Percentiles rank a stretch among this genome's conserved stretches.
These are phyloP conservation scores for Zygosaccharomyces lentus DNA, from an alignment of 805 yeast genomes.

Conservation along the genomic window DNA sequence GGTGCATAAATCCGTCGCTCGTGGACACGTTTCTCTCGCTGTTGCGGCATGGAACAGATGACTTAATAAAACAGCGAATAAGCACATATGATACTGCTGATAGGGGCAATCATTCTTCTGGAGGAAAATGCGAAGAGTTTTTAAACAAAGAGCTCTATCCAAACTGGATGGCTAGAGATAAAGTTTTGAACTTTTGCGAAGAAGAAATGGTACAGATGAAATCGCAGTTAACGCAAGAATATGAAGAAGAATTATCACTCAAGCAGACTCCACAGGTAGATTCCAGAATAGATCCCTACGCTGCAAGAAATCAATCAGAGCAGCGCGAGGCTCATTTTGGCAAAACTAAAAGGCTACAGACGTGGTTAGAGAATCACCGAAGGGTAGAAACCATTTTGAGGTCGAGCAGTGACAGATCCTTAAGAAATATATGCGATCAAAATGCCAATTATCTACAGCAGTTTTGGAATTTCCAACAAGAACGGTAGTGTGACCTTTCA, in stretches of 20 bases:
- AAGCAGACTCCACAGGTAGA: constrained; percentile 23
- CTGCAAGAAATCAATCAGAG: constrained; percentile 38
- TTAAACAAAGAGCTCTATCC: constrained; percentile 39
- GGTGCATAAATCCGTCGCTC: constrained; percentile 31
- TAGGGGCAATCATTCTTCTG: constrained; percentile 11
- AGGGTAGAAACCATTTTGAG: constrained; percentile 41
- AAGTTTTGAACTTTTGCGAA: constrained; percentile 42
- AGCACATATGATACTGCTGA: constrained; percentile 37
- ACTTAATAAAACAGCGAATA: constrained; percentile 41
- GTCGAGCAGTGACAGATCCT: constrained; percentile 33
- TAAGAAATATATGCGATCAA: constrained; percentile 38
- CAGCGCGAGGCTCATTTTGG: constrained; percentile 30
- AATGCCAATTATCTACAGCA: constrained; percentile 25
- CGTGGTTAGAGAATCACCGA: constrained; percentile 40
- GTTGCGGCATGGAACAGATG: constrained; percentile 40
- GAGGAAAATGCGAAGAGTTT: constrained; percentile 36
- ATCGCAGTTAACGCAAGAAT: constrained; percentile 29
- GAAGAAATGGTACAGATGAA: constrained; percentile 32
- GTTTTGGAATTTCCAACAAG: constrained; percentile 18
- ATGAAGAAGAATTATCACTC: constrained; percentile 19
- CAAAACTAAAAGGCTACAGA: constrained; percentile 30
- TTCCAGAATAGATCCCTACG: constrained; percentile 48
- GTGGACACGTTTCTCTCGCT: constrained; percentile 31
- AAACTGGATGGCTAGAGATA: constrained; percentile 44
- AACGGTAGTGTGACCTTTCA: not conserved